Conservation (phyloP, 2,329 filamentous ascomycete species). For the Parascedosporium putredinis region DNA sequence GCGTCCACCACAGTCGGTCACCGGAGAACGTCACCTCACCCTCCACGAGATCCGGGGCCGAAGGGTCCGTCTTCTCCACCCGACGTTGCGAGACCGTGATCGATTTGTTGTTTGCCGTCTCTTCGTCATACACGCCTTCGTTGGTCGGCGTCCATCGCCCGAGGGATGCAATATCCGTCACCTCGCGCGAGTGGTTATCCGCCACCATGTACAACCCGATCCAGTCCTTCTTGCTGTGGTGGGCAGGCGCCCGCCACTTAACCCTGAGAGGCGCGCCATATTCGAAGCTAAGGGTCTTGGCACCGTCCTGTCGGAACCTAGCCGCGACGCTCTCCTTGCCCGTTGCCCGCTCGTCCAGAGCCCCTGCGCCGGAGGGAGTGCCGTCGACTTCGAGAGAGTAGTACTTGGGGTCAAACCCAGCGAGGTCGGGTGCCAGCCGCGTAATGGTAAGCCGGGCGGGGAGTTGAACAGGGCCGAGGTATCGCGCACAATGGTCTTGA, state of each 20-base stretch:
- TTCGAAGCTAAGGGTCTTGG: slow-evolving; percentile 69
- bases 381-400: slow-evolving; percentile 71
- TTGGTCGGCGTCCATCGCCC: slow-evolving; percentile 84
- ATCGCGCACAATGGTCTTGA: slow-evolving; percentile 79
- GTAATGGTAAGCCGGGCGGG: slow-evolving; percentile 79
- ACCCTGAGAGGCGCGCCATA: slow-evolving; percentile 87
- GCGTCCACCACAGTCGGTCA: slow-evolving; percentile 95
- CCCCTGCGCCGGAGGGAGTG: slow-evolving; percentile 39
- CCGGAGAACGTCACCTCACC: slow-evolving; percentile 84
- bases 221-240: slow-evolving; percentile 89
- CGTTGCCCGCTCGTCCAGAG: slow-evolving; percentile 48
- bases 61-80: slow-evolving; percentile 38
- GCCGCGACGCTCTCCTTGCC: slow-evolving; percentile 65
- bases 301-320: slow-evolving; percentile 55
- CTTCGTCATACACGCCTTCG: slow-evolving; percentile 63
- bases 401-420: slow-evolving; percentile 66
- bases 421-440: slow-evolving; percentile 66
- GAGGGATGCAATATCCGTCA: slow-evolving; percentile 73
- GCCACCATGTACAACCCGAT: slow-evolving; percentile 93
- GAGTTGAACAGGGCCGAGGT: slow-evolving; percentile 81
- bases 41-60: slow-evolving; percentile 45
- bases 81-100: slow-evolving; percentile 61
- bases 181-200: slow-evolving; percentile 78
- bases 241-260: slow-evolving; percentile 78
- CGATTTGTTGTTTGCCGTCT: slow-evolving; percentile 63